These are phyloP conservation scores for Penicillium expansum DNA, from an alignment of 2,329 filamentous ascomycete species.

Conservation along the genomic window DNA sequence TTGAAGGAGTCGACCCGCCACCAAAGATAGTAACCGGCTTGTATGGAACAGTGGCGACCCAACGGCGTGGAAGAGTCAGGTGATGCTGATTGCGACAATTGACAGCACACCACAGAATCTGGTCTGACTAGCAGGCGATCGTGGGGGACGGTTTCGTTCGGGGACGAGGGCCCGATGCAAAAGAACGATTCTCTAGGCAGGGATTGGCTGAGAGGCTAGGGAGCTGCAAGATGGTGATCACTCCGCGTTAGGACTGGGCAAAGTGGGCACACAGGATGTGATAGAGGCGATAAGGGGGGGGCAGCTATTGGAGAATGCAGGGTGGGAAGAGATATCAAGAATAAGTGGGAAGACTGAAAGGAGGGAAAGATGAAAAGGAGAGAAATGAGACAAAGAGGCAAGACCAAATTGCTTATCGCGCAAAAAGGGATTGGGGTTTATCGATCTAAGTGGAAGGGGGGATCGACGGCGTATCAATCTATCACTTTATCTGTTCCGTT, in stretches of 20 bases:
- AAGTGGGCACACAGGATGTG: constrained; percentile 8
- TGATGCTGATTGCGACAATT: constrained; percentile 24
- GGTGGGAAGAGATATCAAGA: not conserved
- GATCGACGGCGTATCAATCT: constrained; percentile 29
- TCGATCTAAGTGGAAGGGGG: constrained; percentile 26
- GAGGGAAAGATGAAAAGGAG: constrained; percentile 4
- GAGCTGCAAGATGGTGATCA: constrained; percentile 24
- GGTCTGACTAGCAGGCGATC: constrained; percentile 14
- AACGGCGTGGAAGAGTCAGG: constrained; percentile 19
- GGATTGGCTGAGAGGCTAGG: constrained; percentile 20
- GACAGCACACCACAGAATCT: constrained; percentile 18
- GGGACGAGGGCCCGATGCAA: constrained; percentile 4
- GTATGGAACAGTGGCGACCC: constrained; percentile 20
- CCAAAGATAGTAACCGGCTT: not conserved
- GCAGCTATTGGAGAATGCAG: not conserved
- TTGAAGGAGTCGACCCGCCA: not conserved
- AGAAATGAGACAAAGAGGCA: constrained; percentile 3
- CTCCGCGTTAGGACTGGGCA: constrained; percentile 8
- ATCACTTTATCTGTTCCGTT: constrained; percentile 22
- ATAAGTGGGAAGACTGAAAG: not conserved
- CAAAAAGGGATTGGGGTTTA: constrained; percentile 22
- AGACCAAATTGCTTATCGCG: constrained; percentile 10
- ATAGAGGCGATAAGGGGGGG: not conserved
- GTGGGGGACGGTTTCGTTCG: constrained; percentile 6
- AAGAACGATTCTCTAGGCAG: constrained; percentile 8